These are phyloP conservation scores for Ophiosphaerella herpotricha DNA, from an alignment of 2,329 filamentous ascomycete species.

Conservation along the genomic window DNA sequence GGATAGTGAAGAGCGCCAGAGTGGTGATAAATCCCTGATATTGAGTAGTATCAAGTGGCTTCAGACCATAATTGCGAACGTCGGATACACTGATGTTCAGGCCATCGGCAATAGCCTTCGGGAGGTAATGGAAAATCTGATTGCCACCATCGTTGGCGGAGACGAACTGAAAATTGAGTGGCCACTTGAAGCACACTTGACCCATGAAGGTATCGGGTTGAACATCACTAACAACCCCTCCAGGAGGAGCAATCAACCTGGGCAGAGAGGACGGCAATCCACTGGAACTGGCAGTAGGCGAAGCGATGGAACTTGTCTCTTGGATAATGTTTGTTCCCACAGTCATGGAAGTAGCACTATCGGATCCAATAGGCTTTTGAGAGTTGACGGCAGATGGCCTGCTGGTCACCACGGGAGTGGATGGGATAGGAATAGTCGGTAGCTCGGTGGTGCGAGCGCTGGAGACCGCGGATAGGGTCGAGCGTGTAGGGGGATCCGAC, in stretches of 20 bases:
- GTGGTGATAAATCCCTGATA: slow-evolving; percentile 81
- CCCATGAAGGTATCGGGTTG: slow-evolving; percentile 72
- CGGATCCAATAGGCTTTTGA: slow-evolving; percentile 53
- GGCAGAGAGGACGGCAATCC: slow-evolving; percentile 71
- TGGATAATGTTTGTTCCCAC: slow-evolving; percentile 67
- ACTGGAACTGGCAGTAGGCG: slow-evolving; percentile 51
- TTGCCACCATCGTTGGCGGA: slow-evolving; percentile 71
- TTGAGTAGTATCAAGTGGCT: slow-evolving; percentile 73
- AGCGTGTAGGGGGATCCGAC: slow-evolving; percentile 11
- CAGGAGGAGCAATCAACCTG: slow-evolving; percentile 73
- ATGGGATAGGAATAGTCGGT: slow-evolving; percentile 15
- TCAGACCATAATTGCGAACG: slow-evolving; percentile 70
- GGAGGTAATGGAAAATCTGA: slow-evolving; percentile 83
- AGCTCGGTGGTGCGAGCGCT: slow-evolving; percentile 8
- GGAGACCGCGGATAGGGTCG: slow-evolving; percentile 1
- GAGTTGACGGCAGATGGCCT: slow-evolving; percentile 42
- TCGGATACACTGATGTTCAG: slow-evolving; percentile 57
- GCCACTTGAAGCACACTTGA: slow-evolving; percentile 82
- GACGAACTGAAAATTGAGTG: slow-evolving; percentile 84
- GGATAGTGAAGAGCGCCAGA: slow-evolving; percentile 61
- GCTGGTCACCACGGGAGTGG: slow-evolving; percentile 11
- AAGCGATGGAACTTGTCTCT: slow-evolving; percentile 54
- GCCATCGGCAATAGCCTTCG: slow-evolving; percentile 69
- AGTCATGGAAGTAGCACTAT: slow-evolving; percentile 53
- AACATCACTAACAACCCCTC: slow-evolving; percentile 55